Conservation (phyloP, 1,284 basidiomycete species). For the Marasmius sp. region DNA sequence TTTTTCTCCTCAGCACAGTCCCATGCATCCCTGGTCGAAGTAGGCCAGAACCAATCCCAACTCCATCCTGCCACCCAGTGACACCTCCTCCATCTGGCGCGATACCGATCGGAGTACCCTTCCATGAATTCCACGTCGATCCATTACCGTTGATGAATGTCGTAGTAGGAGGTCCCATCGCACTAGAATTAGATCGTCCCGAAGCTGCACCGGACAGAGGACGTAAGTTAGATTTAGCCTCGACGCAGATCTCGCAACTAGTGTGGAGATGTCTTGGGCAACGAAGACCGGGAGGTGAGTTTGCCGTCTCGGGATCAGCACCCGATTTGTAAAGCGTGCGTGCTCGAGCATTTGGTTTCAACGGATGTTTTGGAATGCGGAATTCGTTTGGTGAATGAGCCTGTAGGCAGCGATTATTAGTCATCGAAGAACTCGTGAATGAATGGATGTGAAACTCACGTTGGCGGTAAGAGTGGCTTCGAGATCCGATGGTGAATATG, state of each 20-base stretch:
- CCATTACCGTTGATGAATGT: conserved; percentile 1
- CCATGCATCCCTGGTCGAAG: conserved; percentile 52
- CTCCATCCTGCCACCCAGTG: conserved; percentile 69
- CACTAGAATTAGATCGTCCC: conserved; percentile 9
- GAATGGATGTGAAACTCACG: conserved; percentile 5
- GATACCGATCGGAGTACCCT: conserved; percentile 31
- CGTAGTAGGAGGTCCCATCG: neutral
- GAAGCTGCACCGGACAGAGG: conserved; percentile 25
- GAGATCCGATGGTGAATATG: conserved; percentile 11
- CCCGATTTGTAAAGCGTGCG: conserved; percentile 57
- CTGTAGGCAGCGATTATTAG: neutral
- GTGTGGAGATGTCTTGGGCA: conserved; percentile 73
- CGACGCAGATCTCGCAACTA: conserved; percentile 71
- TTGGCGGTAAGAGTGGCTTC: neutral
- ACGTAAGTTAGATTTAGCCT: conserved; percentile 43
- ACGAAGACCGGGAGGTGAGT: conserved; percentile 61
- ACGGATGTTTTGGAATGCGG: conserved; percentile 11
- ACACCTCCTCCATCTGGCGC: conserved; percentile 49
- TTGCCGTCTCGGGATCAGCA: conserved; percentile 59
- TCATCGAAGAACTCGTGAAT: conserved; percentile 14
- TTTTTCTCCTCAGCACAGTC: conserved; percentile 54
- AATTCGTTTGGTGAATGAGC: neutral
- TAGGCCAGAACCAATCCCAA: conserved; percentile 68
- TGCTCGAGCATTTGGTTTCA: conserved; percentile 41
- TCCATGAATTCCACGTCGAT: conserved; percentile 22